phyloP scores from a whole-genome alignment of 108 stramenopile species.

The Nitzschia sp. region DNA sequence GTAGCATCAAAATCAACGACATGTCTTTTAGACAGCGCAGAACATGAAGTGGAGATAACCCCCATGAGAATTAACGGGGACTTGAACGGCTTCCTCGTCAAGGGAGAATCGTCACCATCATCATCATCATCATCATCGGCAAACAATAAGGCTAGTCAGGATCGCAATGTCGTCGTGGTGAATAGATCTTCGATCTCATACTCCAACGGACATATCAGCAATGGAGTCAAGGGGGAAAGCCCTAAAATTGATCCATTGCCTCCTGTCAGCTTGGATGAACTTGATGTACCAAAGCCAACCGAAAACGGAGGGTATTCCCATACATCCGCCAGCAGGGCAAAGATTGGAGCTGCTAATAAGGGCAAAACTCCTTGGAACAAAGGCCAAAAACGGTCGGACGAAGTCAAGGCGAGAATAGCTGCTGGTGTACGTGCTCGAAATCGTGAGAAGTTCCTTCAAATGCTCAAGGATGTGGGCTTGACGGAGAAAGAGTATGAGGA shows the following conservation, averaged over 20 bases:
- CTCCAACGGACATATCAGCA: neutral
- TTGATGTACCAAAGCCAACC: conserved; percentile 37
- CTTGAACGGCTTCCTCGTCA: neutral
- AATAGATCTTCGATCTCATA: neutral
- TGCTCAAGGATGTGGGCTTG: conserved; percentile 61
- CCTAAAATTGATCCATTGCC: neutral
- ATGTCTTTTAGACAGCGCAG: neutral
- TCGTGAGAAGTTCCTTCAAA: conserved; percentile 67
- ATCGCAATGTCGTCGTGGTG: neutral
- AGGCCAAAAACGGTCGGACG: conserved; percentile 70
- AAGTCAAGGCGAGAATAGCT: conserved; percentile 66
- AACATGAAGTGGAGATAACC: neutral
- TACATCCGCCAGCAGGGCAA: conserved; percentile 68
- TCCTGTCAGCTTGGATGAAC: neutral
- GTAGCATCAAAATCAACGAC: neutral
- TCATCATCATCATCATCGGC: too few species aligned
- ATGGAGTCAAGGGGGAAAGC: neutral
- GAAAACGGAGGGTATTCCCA: conserved; percentile 78
- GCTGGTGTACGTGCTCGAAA: conserved; percentile 73
- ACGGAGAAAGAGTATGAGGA: conserved; percentile 79
- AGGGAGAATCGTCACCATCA: neutral
- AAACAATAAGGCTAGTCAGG: too few species aligned
- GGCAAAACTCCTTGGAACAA: conserved; percentile 90
- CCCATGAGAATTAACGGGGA: conserved; percentile 1
- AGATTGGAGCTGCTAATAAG: conserved; percentile 86